phyloP scores from a whole-genome alignment of 768 basidiomycete genomes.

The Clitopilus passeckerianus region DNA sequence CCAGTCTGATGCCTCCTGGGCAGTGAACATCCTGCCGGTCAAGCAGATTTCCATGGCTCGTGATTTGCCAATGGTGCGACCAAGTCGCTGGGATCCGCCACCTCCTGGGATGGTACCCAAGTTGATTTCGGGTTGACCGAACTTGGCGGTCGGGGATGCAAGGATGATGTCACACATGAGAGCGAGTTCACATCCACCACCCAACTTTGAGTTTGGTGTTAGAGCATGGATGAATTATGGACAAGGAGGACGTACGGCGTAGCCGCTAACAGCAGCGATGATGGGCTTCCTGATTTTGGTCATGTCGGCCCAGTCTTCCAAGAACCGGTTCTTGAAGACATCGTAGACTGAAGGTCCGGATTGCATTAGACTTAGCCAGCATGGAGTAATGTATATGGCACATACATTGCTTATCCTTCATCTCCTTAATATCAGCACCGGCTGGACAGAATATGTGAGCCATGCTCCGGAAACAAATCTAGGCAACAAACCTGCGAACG shows the following conservation, averaged over 20 bases:
- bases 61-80: conserved; percentile 83
- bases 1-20: conserved; percentile 81
- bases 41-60: conserved; percentile 92
- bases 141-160: conserved; percentile 83
- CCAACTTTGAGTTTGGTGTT: conserved; percentile 53
- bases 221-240: background rate
- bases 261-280: conserved; percentile 94
- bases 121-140: conserved; percentile 96
- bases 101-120: conserved; percentile 93
- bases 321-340: conserved; percentile 81
- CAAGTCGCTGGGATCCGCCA: conserved; percentile 90
- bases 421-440: conserved; percentile 98
- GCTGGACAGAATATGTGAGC: conserved; percentile 38
- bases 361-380: background rate
- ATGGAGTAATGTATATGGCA: conserved; percentile 1
- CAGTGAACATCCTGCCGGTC: conserved; percentile 79
- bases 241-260: conserved; percentile 57
- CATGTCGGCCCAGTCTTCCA: conserved; percentile 79
- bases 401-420: conserved; percentile 93
- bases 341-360: conserved; percentile 58
- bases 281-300: conserved; percentile 82
- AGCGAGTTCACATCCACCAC: conserved; percentile 95
- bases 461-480: background rate
- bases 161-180: conserved; percentile 96
- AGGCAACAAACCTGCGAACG: conserved; percentile 81